Conservation (phyloP, 108 stramenopile genomes). For the Pseudonitzschia pungens region DNA sequence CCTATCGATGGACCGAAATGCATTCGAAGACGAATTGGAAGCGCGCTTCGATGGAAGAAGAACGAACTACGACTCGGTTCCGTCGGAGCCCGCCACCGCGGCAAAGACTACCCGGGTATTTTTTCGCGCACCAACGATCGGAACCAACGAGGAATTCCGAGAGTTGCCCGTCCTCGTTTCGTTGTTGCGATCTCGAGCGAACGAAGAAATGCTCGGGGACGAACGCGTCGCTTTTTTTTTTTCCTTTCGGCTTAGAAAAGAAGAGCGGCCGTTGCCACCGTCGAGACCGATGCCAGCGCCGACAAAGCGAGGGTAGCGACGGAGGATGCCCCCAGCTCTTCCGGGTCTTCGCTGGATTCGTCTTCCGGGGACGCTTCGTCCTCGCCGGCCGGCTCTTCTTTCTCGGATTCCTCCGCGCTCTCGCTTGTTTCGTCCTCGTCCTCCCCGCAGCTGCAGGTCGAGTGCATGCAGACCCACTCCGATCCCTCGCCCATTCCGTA, state of each 20-base stretch:
- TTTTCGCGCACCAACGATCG: too few species aligned
- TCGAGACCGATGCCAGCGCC: not conserved
- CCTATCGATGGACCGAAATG: too few species aligned
- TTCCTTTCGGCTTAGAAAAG: not conserved
- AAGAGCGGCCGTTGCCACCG: not conserved
- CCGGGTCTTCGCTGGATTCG: not conserved
- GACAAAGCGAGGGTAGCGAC: not conserved
- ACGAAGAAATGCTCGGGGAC: too few species aligned
- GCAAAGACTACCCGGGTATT: too few species aligned
- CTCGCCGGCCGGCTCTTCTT: not conserved
- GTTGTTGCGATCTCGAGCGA: too few species aligned
- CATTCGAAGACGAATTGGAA: too few species aligned
- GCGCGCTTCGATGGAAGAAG: too few species aligned
- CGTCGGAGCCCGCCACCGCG: too few species aligned
- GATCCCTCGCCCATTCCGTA: slow-evolving; percentile 21
- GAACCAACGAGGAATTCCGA: too few species aligned
- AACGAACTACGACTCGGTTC: too few species aligned
- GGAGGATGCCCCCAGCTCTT: not conserved
- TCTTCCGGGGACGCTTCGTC: not conserved
- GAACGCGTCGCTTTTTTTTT: too few species aligned
- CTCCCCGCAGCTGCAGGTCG: slow-evolving; percentile 23
- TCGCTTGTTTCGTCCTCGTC: not conserved
- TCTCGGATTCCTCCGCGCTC: not conserved
- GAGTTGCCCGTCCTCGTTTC: too few species aligned
- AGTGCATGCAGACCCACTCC: slow-evolving; percentile 32